Conservation (phyloP, 495 filamentous ascomycete genomes). For the Gamarada debralockiae region DNA sequence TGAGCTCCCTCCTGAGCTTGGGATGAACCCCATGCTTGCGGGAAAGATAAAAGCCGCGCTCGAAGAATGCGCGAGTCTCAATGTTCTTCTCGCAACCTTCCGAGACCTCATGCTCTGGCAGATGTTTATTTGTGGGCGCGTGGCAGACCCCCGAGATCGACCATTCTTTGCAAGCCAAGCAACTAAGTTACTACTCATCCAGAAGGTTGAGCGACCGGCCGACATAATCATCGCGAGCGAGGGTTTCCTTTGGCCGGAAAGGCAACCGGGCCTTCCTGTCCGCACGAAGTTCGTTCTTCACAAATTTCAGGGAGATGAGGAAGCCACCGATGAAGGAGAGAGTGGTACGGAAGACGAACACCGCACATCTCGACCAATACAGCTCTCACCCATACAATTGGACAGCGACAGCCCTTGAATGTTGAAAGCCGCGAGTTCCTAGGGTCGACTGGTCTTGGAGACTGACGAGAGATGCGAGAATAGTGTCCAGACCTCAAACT, state of each 20-base stretch:
- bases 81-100: constrained; percentile 21
- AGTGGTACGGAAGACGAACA: background rate
- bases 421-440: no score
- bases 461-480: no score
- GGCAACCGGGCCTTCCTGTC: background rate
- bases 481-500: no score
- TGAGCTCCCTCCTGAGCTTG: constrained; percentile 14
- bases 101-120: constrained; percentile 20
- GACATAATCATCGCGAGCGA: constrained; percentile 9
- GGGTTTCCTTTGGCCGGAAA: constrained; percentile 20
- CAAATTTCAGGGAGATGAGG: background rate
- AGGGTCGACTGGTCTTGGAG: no score
- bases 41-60: background rate
- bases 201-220: constrained; percentile 8
- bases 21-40: constrained; percentile 18
- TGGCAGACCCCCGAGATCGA: constrained; percentile 10
- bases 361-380: no score
- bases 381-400: no score
- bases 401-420: no score
- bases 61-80: constrained; percentile 12
- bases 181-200: constrained; percentile 13
- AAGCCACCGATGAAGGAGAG: background rate
- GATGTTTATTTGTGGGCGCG: constrained; percentile 20
- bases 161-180: constrained; percentile 18
- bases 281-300: background rate